Evolutionary conservation across 2,329 filamentous ascomycete species (phyloP), one percentile per base, ranked within the genome.

Genomic region (Fusarium penzigii): DNA sequence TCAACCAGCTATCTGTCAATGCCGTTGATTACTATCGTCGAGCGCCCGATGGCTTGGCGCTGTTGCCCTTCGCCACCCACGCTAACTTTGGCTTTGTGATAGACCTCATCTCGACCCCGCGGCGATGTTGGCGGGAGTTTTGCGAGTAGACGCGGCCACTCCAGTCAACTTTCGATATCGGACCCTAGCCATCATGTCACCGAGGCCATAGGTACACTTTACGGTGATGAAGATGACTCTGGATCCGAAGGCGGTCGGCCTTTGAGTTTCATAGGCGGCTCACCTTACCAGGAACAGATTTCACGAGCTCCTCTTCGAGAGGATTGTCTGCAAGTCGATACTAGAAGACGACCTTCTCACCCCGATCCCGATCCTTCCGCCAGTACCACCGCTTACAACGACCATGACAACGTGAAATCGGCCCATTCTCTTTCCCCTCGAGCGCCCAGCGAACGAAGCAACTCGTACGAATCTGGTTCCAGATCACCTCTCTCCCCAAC

Each of bases 161-260:
- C 72, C 54, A 81, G 73, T 66, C 80, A 84, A 65, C 75, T 84
- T 46, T 85, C 82, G 51, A 85, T 96, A 70, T 94, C 89, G 71
- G 92, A 96, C 74, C 89, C 92, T 55, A 91, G 83, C 74, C 91
- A 96, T 75, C 92, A 96, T 82, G 90, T 96, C 69, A 96, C 92
- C 51, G 92, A 96, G 72, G 89, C 91, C 53, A 96, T 96, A 72
- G 90, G 90, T 47, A 92, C 92, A 65, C 83, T 96, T 73, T 96
- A 97, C 73, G 90, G 89, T 65, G 88, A 90, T 67, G 83, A 85
- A 66, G 84, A 86, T 61, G 83, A 90, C 62, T 83, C 73, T 3
- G 81, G 84, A 59, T 83, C 72, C 14, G 76, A 77, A 53, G 72
- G 74, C 50, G 72, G 76, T 39, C 84, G 88, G 42, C 89, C 89